phyloP scores from a whole-genome alignment of 495 filamentous ascomycete genomes.

The Podospora australis region DNA sequence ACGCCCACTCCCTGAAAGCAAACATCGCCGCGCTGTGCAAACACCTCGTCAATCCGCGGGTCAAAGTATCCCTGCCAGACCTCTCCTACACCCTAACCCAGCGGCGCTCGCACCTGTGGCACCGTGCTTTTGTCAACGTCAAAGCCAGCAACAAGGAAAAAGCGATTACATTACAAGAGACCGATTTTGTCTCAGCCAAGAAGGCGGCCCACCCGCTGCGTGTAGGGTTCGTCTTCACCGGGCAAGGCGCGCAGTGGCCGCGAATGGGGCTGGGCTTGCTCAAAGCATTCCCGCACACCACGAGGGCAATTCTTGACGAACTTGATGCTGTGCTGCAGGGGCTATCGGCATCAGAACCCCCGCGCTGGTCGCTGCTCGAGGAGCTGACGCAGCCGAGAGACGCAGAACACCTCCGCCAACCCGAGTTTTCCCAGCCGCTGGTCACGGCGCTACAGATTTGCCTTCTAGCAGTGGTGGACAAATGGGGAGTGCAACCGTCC shows the following conservation, averaged over 20 bases:
- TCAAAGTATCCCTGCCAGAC: conserved; percentile 8
- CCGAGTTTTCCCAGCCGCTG: conserved; percentile 37
- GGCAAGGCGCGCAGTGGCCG: conserved; percentile 10
- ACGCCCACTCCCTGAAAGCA: conserved; percentile 6
- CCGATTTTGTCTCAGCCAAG: neutral
- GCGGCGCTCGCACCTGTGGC: conserved; percentile 1
- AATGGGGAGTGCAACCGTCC: conserved; percentile 31
- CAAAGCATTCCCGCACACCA: neutral
- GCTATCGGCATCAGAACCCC: neutral
- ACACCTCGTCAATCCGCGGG: conserved; percentile 19
- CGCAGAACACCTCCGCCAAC: neutral
- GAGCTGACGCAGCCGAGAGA: neutral
- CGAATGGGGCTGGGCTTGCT: conserved; percentile 21
- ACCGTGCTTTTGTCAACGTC: conserved; percentile 8
- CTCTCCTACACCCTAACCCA: conserved; percentile 1
- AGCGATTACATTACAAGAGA: neutral
- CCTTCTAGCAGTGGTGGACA: conserved; percentile 38
- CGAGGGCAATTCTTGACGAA: neutral
- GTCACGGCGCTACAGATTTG: conserved; percentile 42
- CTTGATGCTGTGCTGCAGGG: neutral
- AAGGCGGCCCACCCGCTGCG: neutral
- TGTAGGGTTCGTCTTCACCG: conserved; percentile 15
- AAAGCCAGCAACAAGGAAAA: neutral
- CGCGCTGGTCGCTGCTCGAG: neutral
- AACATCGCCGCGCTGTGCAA: conserved; percentile 8